phyloP scores from a whole-genome alignment of 1,284 basidiomycete genomes.

The Cryptococcus sp. region DNA sequence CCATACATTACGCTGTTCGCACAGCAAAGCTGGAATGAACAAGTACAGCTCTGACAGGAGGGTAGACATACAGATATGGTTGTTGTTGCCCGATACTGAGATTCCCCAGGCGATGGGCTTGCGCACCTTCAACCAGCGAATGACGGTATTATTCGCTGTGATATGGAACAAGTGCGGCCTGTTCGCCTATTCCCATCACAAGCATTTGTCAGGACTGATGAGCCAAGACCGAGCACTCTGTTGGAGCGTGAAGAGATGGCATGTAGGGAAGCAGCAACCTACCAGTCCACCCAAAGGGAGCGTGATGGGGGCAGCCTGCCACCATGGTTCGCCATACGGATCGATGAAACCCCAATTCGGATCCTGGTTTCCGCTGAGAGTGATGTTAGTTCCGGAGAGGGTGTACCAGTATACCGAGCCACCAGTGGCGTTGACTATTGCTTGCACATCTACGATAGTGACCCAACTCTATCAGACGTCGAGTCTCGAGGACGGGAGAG shows the following conservation, averaged over 20 bases:
- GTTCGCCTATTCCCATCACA: constrained; percentile 2
- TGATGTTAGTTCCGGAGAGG: constrained; percentile 21
- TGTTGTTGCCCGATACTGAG: constrained; percentile 56
- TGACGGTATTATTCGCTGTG: constrained; percentile 56
- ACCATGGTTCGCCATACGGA: constrained; percentile 12
- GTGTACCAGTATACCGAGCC: constrained; percentile 24
- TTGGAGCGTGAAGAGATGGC: not conserved
- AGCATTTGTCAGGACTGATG: not conserved
- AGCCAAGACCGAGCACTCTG: constrained; percentile 1
- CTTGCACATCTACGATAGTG: constrained; percentile 44
- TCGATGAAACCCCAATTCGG: constrained; percentile 24
- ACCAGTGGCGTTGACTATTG: constrained; percentile 26
- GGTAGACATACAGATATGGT: constrained; percentile 43
- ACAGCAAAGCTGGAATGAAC: no score
- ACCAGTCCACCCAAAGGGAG: constrained; percentile 14
- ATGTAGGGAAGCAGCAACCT: not conserved
- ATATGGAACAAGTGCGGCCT: constrained; percentile 59
- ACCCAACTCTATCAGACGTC: no score
- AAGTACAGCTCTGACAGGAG: no score
- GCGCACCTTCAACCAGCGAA: constrained; percentile 56
- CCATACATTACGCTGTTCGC: not conserved
- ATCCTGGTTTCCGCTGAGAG: constrained; percentile 22
- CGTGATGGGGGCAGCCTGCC: constrained; percentile 13
- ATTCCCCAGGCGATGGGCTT: constrained; percentile 60
- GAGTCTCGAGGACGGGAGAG: constrained; percentile 40